Evolutionary conservation across 192 early-diverging fungal species (phyloP), one percentile per base, ranked within the genome.

Genomic region (Podochytrium sp.): DNA sequence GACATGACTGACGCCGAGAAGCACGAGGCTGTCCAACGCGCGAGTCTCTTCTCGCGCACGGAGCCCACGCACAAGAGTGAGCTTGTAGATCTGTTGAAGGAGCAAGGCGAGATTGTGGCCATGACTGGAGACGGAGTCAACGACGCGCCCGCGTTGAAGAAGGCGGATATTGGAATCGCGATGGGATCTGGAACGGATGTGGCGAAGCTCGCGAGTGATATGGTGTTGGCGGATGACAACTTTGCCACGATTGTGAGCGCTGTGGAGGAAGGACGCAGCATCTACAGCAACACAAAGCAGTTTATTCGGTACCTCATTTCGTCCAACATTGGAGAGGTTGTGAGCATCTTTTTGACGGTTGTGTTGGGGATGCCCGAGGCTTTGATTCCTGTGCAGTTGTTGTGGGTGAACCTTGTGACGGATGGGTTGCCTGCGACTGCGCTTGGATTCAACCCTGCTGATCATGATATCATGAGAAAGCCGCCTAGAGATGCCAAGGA

Each of bases 81-180:
- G 79, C 85, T 99, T 74, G 96, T 99, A 6, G 91, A 96, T 81
- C 76, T 98, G 41, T 83, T 99, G 74, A 92, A 96, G 83, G 83
- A 78, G 33, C 83, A 86, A 50, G 96, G 93, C 14, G 91, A 88
- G 71, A 88, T 95, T 64, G 93, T 95, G 34, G 95, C 94, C 53
- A 95, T 96, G 95, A 97, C 96, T 27, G 98, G 98, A 68, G 98
- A 99, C 76, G 97, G 98, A 84, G 96, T 99, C 49, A 99, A 98
- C 78, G 97, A 99, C 77, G 97, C 97, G 33, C 95, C 97, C 20
- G 97, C 98, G 33, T 81, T 99, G 50, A 97, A 97, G 81, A 92
- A 92, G 80, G 98, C 98, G 39, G 96, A 99, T 80, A 98, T 99
- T 85, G 98, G 98, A 79, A 87, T 99, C 64, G 96, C 98, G 6